A percentile compares a stretch with the other conserved stretches of the same genome.
phyloP scores from a whole-genome alignment of 108 stramenopile species.

The Aurantiochytrium sp. region DNA sequence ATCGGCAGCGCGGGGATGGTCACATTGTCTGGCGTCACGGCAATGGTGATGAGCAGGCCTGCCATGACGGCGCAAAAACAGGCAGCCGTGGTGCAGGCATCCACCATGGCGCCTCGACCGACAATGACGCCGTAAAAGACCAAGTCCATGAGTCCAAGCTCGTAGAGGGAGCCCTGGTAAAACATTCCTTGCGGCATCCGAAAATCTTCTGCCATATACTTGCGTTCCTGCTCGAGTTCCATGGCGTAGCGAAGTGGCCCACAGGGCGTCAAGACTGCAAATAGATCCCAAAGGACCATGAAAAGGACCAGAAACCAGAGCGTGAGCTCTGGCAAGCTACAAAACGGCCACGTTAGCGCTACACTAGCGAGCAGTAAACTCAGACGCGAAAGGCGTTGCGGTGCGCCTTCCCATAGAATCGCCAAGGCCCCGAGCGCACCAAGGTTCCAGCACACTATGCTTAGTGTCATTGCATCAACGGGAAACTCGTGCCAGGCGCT shows the following conservation, averaged over 20 bases:
- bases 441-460: not conserved
- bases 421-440: not conserved
- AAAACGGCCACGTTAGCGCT: not conserved
- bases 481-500: not conserved
- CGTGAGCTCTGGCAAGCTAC: not conserved
- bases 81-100: not conserved
- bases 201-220: not conserved
- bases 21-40: not conserved
- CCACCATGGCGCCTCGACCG: not conserved
- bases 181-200: not conserved
- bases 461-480: not conserved
- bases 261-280: not conserved
- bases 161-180: not conserved
- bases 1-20: constrained; percentile 13
- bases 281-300: not conserved
- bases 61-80: not conserved
- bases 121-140: constrained; percentile 10
- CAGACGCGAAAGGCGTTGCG: not conserved
- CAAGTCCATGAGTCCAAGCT: not conserved
- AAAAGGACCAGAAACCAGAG: not conserved
- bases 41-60: not conserved
- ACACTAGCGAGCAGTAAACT: not conserved
- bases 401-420: not conserved
- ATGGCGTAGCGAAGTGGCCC: not conserved
- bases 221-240: not conserved